Conservation (phyloP, 768 basidiomycete species). For the Ramaria sp. region DNA sequence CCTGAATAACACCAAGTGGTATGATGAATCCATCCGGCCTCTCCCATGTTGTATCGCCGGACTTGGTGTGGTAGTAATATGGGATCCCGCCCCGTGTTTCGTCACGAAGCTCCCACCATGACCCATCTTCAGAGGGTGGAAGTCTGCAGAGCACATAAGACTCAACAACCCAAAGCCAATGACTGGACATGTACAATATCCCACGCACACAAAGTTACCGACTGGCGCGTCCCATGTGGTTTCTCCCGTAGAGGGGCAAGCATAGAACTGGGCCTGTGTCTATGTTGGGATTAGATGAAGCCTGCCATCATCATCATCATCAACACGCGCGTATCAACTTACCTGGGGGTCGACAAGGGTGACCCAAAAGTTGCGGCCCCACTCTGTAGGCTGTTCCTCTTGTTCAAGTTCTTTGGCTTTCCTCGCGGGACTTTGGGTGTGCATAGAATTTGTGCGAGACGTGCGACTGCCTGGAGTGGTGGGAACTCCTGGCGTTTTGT, state of each 20-base stretch:
- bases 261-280: slow-evolving; percentile 64
- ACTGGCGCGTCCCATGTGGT: slow-evolving; percentile 90
- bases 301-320: slow-evolving; percentile 5
- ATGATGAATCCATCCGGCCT: slow-evolving; percentile 86
- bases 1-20: slow-evolving; percentile 82
- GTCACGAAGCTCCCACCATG: slow-evolving; percentile 94
- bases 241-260: slow-evolving; percentile 85
- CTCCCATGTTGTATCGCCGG: slow-evolving; percentile 87
- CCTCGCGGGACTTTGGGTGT: neutral
- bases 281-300: slow-evolving; percentile 13
- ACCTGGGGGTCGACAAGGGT: slow-evolving; percentile 88
- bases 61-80: slow-evolving; percentile 93
- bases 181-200: neutral
- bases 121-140: slow-evolving; percentile 74
- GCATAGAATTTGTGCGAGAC: neutral
- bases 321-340: slow-evolving; percentile 5
- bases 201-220: slow-evolving; percentile 74
- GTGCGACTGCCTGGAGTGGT: neutral
- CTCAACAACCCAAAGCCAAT: slow-evolving; percentile 12
- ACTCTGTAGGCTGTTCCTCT: slow-evolving; percentile 27
- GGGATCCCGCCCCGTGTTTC: slow-evolving; percentile 73
- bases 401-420: neutral
- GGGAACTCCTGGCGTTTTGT: neutral
- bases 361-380: slow-evolving; percentile 93
- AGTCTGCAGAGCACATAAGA: slow-evolving; percentile 34